Base-by-base conservation (phyloP, 352 stramenopile species). In the Achlya hypogyna region DNA sequence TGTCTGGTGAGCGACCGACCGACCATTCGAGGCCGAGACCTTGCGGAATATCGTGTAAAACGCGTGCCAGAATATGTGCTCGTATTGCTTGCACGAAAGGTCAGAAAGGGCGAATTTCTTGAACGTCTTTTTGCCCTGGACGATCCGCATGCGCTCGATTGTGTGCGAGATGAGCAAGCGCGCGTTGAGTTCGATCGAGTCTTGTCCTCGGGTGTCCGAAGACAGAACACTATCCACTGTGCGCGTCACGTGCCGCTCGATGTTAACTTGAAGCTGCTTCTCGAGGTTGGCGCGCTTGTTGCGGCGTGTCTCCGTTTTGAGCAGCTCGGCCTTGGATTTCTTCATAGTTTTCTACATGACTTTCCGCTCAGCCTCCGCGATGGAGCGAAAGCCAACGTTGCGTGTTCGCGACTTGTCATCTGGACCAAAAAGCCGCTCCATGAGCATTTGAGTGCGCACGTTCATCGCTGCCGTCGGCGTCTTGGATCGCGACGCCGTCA, bases 41-140 rank as follows among this genome's bases (percentile, higher is more conserved):
- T 72, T 86, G 63, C 96, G 88, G 75, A 92, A 96, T 62, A 96
- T 95, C 31, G 91, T 84, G 67, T 83, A 94, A 71, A 95, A 93
- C 1, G 81, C 77, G 32, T 94, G 82, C 88, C 88, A 96, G 49
- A 93, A 96, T 9, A 96, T 65, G 51, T 95, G 86, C 38, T 95
- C 88, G 62, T 93, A 96, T 32, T 95, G 76, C 35, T 78, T 67
- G 51, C 84, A 83, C 31, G 81, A 92, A 35, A 91, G 58, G 20
- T 93, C 78, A 8, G 78, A 89, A 27, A 92, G 72, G 54, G 87
- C 66, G 43, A 96, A 95, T 27, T 78, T 77, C 68, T 93, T 94
- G 72, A 96, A 93, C 51, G 80, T 85, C 51, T 84, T 84, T 51
- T 85, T 86, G 3, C 84, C 86, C 20, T 88, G 77, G 9, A 70